Evolutionary conservation across 2,329 filamentous ascomycete genomes (phyloP).

Genomic region (Tolypocladium amazonense): DNA sequence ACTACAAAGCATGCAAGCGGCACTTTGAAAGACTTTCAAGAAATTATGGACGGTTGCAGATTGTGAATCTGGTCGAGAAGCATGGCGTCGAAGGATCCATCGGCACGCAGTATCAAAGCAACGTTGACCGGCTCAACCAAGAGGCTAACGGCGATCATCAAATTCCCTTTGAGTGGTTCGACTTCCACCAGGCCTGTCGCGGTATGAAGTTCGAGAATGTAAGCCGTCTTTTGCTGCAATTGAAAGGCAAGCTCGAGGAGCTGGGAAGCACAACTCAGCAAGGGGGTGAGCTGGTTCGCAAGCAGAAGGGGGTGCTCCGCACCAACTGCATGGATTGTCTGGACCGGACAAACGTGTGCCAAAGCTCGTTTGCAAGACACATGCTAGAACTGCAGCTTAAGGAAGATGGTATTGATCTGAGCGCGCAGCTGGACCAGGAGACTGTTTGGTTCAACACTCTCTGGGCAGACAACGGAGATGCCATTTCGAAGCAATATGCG

Average conservation of each 20-base stretch:
- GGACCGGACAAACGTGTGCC: conserved; percentile 90
- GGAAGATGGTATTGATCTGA: conserved; percentile 65
- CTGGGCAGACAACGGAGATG: conserved; percentile 97
- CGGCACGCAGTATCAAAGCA: conserved; percentile 65
- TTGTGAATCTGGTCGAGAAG: conserved; percentile 81
- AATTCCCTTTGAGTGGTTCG: conserved; percentile 82
- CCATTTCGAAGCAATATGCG: conserved; percentile 90
- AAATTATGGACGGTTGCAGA: conserved; percentile 67
- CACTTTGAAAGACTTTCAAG: conserved; percentile 64
- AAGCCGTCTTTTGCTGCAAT: conserved; percentile 59
- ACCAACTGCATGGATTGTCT: conserved; percentile 99
- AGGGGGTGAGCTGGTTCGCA: conserved; percentile 28
- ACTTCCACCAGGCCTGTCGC: conserved; percentile 84
- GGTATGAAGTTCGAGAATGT: conserved; percentile 99
- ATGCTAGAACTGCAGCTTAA: conserved; percentile 73
- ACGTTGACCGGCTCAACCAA: conserved; percentile 56
- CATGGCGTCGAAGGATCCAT: conserved; percentile 72
- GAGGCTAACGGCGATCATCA: conserved; percentile 33
- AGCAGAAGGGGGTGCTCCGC: conserved; percentile 68
- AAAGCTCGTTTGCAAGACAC: conserved; percentile 79
- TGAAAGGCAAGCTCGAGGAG: conserved; percentile 56
- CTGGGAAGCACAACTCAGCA: conserved; percentile 59
- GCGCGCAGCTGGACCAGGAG: conserved; percentile 62
- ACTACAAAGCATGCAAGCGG: conserved; percentile 64
- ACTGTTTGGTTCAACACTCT: conserved; percentile 92